These are phyloP conservation scores for Colletotrichum aenigma DNA, from an alignment of 2,329 filamentous ascomycete genomes.

Conservation along the genomic window DNA sequence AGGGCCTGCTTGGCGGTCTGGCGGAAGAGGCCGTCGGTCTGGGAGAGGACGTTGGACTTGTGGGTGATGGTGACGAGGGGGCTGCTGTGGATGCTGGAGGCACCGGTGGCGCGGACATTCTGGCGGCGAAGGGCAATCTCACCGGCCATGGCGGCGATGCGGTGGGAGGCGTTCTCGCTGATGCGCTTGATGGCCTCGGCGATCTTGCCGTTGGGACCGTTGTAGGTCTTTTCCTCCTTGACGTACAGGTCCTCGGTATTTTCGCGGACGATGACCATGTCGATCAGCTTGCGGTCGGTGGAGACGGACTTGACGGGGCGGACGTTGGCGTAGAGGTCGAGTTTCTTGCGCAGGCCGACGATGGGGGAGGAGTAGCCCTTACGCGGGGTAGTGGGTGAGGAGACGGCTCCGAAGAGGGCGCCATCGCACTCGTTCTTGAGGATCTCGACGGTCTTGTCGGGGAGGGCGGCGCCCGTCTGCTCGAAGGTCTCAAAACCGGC, in stretches of 20 bases:
- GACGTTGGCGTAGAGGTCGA: slow-evolving; percentile 97
- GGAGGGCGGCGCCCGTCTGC: slow-evolving; percentile 84
- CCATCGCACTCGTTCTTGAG: slow-evolving; percentile 92
- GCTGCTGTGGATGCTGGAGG: slow-evolving; percentile 64
- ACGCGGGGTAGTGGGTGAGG: slow-evolving; percentile 86
- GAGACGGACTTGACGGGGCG: slow-evolving; percentile 87
- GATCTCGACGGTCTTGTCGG: slow-evolving; percentile 88
- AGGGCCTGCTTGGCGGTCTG: slow-evolving; percentile 78
- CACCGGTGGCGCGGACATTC: slow-evolving; percentile 69
- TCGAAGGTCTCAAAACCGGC: slow-evolving; percentile 95
- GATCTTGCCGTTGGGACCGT: slow-evolving; percentile 76
- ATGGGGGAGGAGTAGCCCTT: slow-evolving; percentile 97
- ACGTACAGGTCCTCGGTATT: slow-evolving; percentile 99
- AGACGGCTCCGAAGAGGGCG: slow-evolving; percentile 94
- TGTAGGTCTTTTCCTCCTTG: slow-evolving; percentile 89
- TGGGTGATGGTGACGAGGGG: slow-evolving; percentile 95
- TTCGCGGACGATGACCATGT: slow-evolving; percentile 97
- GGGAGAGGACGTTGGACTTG: slow-evolving; percentile 96
- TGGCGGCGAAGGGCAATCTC: slow-evolving; percentile 91
- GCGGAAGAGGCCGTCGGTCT: slow-evolving; percentile 96
- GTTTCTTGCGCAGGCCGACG: slow-evolving; percentile 92
- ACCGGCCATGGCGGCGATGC: slow-evolving; percentile 92
- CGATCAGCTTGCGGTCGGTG: slow-evolving; percentile 73
- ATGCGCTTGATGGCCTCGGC: slow-evolving; percentile 99
- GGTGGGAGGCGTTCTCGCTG: slow-evolving; percentile 79